Base-by-base conservation (phyloP, 2,329 filamentous ascomycete genomes). In the Aspergillus awamori region DNA sequence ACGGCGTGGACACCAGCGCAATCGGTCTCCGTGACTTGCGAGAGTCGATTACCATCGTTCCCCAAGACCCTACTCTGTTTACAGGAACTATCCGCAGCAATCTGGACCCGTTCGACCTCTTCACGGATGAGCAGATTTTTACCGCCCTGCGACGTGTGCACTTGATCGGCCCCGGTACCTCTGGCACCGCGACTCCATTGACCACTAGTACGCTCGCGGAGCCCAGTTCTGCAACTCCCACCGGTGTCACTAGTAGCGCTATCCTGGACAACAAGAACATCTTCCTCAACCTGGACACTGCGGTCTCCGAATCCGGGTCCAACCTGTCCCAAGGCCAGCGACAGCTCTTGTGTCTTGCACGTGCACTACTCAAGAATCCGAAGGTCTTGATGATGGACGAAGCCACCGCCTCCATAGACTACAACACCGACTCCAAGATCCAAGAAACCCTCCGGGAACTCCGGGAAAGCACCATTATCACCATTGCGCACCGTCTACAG, bases 331-430 rank as follows among this genome's bases (percentile, higher is more conserved):
- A 99, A 77, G 95, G 95, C 51, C 95, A 99, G 76, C 88, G 95
- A 7, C 95, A 99, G 77, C 88, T 99, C 8, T 83, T 99, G 59
- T 99, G 95, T 74, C 87, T 99, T 8, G 95, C 94, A 0, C 89
- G 95, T 58, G 95, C 95, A 0, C 87, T 99, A 67, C 89, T 99
- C 65, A 97, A 96, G 79, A 86, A 87, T 36, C 93, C 95, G 0
- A 93, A 91, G 66, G 93, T 99, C 1, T 83, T 99, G n/a, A 89
- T 99, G 72, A 98, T 99, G 95, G 95, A 99, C 77, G 95, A 99
- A 81, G 95, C 95, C 0, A 99, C 95, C 0, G 95, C 95, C 0
- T 96, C 92, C 0, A 98, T 99, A 72, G 95, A 99, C 79, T 98
- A 98, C 77, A 90, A 89, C 5, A 99, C 95, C 2, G 95, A 99